Conservation (phyloP, 305 asterid species). For the Fraxinus latifolia region DNA sequence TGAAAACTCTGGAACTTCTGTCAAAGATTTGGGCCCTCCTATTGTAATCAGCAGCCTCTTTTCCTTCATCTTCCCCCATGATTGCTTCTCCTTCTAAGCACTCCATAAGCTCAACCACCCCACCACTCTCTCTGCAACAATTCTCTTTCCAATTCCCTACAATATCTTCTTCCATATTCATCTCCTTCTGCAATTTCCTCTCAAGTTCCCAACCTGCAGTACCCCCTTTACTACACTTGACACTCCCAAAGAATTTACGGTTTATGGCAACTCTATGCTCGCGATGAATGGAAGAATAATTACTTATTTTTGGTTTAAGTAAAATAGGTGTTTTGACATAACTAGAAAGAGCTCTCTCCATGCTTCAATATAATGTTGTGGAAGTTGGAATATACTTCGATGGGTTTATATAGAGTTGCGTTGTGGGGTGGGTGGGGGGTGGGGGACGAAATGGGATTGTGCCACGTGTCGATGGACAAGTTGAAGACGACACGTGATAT, state of each 20-base stretch:
- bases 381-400: not conserved
- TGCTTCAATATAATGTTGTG: not conserved
- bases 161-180: constrained; percentile 36
- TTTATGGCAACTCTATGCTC: not conserved
- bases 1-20: constrained; percentile 56
- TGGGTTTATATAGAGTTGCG: constrained; percentile 1
- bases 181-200: constrained; percentile 24
- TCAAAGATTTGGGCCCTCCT: constrained; percentile 16
- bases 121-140: constrained; percentile 44
- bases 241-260: not conserved
- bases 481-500: not conserved
- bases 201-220: constrained; percentile 24
- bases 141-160: constrained; percentile 27
- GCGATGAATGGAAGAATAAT: not conserved
- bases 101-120: constrained; percentile 43
- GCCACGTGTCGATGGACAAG: constrained; percentile 16
- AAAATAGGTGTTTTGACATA: not conserved
- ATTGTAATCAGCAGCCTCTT: not conserved
- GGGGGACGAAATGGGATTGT: constrained; percentile 2
- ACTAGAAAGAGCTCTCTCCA: not conserved
- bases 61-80: not conserved
- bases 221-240: constrained; percentile 32
- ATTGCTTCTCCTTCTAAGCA: not conserved
- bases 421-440: too few relatives aligned
- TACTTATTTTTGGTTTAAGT: not conserved